Percentiles rank a stretch among this genome's conserved stretches.
These are phyloP conservation scores for Dendrocalamus sinicus DNA, from an alignment of 176 grass and related monocot species.

Conservation along the genomic window DNA sequence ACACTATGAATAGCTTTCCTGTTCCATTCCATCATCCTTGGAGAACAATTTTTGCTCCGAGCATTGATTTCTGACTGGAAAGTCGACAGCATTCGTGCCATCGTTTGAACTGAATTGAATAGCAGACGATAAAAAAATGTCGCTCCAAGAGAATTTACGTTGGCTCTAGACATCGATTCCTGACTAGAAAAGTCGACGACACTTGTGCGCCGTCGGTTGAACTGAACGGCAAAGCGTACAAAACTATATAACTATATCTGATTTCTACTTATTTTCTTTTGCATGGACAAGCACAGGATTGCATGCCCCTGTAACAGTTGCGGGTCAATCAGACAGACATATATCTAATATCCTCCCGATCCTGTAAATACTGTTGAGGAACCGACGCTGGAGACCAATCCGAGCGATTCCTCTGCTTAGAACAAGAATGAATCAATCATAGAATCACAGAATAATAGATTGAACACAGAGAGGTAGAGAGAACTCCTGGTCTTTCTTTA, in stretches of 20 bases:
- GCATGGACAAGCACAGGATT: not conserved
- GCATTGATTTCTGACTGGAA: too few species aligned
- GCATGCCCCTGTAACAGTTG: not conserved
- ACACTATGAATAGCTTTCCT: constrained; percentile 22
- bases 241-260: not conserved
- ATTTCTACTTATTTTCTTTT: not conserved
- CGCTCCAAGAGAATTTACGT: not conserved
- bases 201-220: not conserved
- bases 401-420: too few species aligned
- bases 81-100: too few species aligned
- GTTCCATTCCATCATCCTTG: too few species aligned
- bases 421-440: too few species aligned
- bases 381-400: too few species aligned
- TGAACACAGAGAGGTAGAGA: too few species aligned
- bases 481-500: too few species aligned
- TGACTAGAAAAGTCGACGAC: not conserved
- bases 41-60: too few species aligned
- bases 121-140: not conserved
- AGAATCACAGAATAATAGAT: too few species aligned
- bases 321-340: not conserved
- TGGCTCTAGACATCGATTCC: not conserved
- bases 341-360: constrained; percentile 4
- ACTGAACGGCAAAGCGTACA: not conserved
- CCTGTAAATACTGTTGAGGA: too few species aligned
- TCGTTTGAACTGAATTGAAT: not conserved